These are phyloP conservation scores for Hymenoscyphus salicellus DNA, from an alignment of 2,329 filamentous ascomycete species.

Conservation along the genomic window DNA sequence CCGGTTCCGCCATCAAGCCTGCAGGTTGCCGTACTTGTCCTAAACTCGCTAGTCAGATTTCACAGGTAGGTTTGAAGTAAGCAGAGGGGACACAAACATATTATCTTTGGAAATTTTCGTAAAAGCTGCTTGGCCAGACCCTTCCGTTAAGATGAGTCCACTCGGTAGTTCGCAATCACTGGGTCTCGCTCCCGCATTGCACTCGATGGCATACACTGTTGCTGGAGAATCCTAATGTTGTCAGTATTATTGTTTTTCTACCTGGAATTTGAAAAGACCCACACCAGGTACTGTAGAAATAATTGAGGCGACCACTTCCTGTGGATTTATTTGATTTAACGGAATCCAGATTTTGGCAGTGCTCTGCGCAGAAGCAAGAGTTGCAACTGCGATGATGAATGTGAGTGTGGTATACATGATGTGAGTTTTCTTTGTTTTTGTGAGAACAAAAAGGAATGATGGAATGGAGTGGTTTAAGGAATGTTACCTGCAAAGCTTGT, in stretches of 20 bases:
- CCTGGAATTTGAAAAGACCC: no score
- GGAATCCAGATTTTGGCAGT: slow-evolving; percentile 2
- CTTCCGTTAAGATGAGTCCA: no score
- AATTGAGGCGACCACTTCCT: no score
- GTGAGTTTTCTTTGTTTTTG: neutral
- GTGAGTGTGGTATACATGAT: neutral
- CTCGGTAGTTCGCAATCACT: no score
- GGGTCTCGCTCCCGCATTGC: no score
- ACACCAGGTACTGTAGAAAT: no score
- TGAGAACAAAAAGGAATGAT: neutral
- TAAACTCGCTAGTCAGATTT: neutral
- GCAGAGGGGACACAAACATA: neutral
- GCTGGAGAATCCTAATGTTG: no score
- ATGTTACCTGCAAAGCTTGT: neutral
- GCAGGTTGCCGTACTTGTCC: neutral
- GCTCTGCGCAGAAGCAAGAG: slow-evolving; percentile 3
- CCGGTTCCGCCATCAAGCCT: neutral
- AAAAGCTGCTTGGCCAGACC: neutral
- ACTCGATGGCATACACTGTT: no score
- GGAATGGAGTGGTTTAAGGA: no score
- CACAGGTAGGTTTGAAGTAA: no score
- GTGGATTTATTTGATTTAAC: neutral
- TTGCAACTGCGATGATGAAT: neutral
- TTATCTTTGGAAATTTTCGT: neutral
- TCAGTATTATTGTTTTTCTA: no score